Evolutionary conservation across 1,284 basidiomycete genomes (phyloP).

Genomic region (Cutaneotrichosporon cutaneum): DNA sequence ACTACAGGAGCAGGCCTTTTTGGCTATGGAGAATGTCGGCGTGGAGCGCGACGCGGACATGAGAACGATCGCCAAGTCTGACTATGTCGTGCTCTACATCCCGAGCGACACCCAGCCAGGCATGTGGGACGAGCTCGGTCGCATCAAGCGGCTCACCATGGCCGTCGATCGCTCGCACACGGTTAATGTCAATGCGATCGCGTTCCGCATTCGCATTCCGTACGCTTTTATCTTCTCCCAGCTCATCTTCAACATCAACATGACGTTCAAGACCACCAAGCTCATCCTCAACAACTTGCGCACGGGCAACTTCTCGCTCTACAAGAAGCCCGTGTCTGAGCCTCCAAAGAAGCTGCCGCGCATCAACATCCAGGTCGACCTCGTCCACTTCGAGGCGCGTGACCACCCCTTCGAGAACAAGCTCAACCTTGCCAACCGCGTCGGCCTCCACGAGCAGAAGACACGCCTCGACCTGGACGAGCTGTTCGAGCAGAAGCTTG

Average conservation of each 20-base stretch:
- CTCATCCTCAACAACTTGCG: conserved; percentile 58
- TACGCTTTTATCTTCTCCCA: conserved; percentile 73
- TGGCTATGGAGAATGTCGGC: conserved; percentile 30
- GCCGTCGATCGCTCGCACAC: conserved; percentile 33
- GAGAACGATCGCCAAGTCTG: conserved; percentile 39
- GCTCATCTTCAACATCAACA: conserved; percentile 65
- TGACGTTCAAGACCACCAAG: conserved; percentile 66
- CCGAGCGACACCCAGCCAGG: conserved; percentile 50
- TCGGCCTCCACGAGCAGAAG: conserved; percentile 72
- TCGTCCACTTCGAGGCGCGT: conserved; percentile 72
- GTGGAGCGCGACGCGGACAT: conserved; percentile 29
- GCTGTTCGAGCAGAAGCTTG: conserved; percentile 72
- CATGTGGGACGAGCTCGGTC: conserved; percentile 76
- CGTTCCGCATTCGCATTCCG: conserved; percentile 73
- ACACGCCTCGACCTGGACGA: conserved; percentile 75
- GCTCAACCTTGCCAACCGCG: conserved; percentile 73
- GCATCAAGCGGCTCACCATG: conserved; percentile 63
- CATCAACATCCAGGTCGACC: conserved; percentile 63
- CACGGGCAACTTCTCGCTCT: conserved; percentile 28
- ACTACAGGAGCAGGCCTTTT: conserved; percentile 43
- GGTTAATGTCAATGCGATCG: conserved; percentile 57
- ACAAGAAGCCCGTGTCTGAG: conserved; percentile 64
- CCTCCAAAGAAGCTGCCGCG: conserved; percentile 69
- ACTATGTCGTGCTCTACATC: conserved; percentile 54
- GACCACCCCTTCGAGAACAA: conserved; percentile 85